Evolutionary conservation across 2,329 filamentous ascomycete species (phyloP), one percentile per base, ranked within the genome.

Genomic region (Venturia pyrina): DNA sequence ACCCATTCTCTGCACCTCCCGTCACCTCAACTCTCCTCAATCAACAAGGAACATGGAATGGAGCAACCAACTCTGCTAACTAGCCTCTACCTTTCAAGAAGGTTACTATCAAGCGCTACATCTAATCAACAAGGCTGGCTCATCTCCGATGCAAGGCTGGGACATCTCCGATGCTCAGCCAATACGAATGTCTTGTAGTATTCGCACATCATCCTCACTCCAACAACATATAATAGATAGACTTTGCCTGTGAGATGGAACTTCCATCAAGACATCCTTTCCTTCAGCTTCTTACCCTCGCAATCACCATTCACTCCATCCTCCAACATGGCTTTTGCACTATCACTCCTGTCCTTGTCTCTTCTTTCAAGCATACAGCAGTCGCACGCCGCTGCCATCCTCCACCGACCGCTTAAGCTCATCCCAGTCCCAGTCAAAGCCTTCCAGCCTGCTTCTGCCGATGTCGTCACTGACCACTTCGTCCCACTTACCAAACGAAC

Each of bases 271-370:
- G 15, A 37, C 32, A 59, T 59, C 53, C 32, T n/a, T n/a, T 59
- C 53, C 5, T 37, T 37, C 50, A 56, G 32, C 50, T 3, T 15
- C 28, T 56, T 59, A 37, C 37, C 53, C 53, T 37, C 28, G 28
- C n/a, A n/a, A n/a, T 53, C 48, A 15, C 2, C 28, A 32, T 57
- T 37, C 37, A 28, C 53, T 37, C 10, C 37, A 37, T 62, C 8
- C 24, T 62, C 13, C 37, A 46, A 44, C 5, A 44, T 62, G 40
- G 40, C 40, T 5, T 28, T 32, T 5, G 40, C 37, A 62, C 60
- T 62, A 34, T 62, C 60, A 44, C 28, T 62, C 10, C 60, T 62
- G 21, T 62, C 60, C n/a, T 62, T 62, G 43, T 24, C 60, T 7
- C 21, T 62, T 44, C 19, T 62, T n/a, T 28, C 40, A 21, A 28